phyloP scores from a whole-genome alignment of 768 basidiomycete species.

The Hortiboletus flavorubellus region DNA sequence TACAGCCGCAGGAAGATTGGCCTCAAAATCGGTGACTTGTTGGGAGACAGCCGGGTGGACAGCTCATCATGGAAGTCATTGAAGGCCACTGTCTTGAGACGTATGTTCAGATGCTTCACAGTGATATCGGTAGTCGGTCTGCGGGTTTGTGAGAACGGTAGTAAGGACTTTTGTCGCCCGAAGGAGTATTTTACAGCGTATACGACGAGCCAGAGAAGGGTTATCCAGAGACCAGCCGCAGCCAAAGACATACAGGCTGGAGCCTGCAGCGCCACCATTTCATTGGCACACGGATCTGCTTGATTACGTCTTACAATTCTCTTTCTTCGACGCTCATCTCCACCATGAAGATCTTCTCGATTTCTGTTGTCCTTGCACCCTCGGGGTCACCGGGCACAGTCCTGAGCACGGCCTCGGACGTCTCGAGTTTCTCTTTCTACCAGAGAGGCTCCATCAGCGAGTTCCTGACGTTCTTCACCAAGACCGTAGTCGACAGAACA shows the following conservation, averaged over 20 bases:
- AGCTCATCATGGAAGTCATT: slow-evolving; percentile 50
- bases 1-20: slow-evolving; percentile 40
- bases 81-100: slow-evolving; percentile 47
- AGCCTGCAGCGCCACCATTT: slow-evolving; percentile 4
- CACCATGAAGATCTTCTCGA: slow-evolving; percentile 83
- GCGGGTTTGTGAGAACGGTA: slow-evolving; percentile 23
- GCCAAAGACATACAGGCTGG: slow-evolving; percentile 21
- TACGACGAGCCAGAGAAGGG: slow-evolving; percentile 24
- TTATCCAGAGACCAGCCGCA: slow-evolving; percentile 19
- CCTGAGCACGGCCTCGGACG: slow-evolving; percentile 69
- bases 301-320: slow-evolving; percentile 4
- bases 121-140: slow-evolving; percentile 18
- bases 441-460: slow-evolving; percentile 84
- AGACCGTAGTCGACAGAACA: slow-evolving; percentile 89
- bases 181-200: slow-evolving; percentile 23
- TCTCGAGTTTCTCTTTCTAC: slow-evolving; percentile 92
- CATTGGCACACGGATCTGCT: neutral
- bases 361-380: slow-evolving; percentile 70
- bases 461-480: slow-evolving; percentile 92
- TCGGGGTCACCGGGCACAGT: slow-evolving; percentile 59
- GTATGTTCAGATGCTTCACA: slow-evolving; percentile 29
- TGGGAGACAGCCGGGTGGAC: slow-evolving; percentile 32
- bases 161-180: slow-evolving; percentile 13
- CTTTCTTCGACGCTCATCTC: slow-evolving; percentile 13
- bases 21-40: slow-evolving; percentile 26